Conservation (phyloP, 2,329 filamentous ascomycete species). For the Cladophialophora carrionii region DNA sequence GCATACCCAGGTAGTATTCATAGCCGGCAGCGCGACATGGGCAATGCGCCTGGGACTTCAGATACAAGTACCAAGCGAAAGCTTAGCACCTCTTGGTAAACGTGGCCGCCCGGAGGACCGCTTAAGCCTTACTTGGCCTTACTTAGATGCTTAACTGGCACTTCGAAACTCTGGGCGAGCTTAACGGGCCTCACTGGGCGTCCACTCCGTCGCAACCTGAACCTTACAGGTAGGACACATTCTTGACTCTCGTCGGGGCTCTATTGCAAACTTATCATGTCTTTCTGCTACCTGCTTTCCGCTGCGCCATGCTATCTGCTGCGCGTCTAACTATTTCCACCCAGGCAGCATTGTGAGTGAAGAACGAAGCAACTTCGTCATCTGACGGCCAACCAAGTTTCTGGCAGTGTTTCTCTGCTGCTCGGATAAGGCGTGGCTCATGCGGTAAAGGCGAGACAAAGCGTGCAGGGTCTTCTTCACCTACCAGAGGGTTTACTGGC, state of each 20-base stretch:
- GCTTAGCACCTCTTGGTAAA: conserved; percentile 17
- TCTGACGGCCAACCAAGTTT: conserved; percentile 33
- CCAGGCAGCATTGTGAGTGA: conserved; percentile 21
- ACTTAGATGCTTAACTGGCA: conserved; percentile 14
- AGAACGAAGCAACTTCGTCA: conserved; percentile 22
- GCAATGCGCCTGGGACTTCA: background rate
- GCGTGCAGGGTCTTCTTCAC: background rate
- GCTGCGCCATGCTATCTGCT: conserved; percentile 11
- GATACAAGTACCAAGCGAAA: conserved; percentile 13
- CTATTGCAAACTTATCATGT: background rate
- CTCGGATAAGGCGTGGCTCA: conserved; percentile 8
- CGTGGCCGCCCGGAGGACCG: conserved; percentile 5
- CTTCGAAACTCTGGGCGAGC: conserved; percentile 18
- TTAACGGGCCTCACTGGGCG: background rate
- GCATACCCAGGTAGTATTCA: too few species aligned
- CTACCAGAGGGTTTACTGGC: background rate
- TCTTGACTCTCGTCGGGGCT: background rate
- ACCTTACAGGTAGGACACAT: background rate
- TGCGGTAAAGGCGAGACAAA: conserved; percentile 24
- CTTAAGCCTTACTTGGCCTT: conserved; percentile 4
- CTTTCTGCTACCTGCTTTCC: conserved; percentile 4
- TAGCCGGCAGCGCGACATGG: background rate
- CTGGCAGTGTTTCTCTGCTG: conserved; percentile 19
- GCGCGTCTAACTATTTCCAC: conserved; percentile 17
- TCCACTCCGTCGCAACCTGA: background rate